Conservation (phyloP, 257 asterid genomes). For the Penstemon davidsonii region DNA sequence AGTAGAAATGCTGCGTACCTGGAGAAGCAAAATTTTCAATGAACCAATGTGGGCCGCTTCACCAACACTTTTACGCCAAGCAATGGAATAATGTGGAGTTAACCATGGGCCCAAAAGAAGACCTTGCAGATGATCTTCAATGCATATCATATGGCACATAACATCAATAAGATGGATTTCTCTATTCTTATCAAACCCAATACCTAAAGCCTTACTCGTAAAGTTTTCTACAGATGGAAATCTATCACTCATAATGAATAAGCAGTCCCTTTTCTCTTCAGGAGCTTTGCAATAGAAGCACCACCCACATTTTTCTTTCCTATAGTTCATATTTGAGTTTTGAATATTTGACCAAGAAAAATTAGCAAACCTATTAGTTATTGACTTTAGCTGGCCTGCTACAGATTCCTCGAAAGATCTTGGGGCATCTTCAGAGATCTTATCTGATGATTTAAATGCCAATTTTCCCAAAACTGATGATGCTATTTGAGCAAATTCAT, state of each 20-base stretch:
- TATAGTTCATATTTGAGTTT: constrained; percentile 32
- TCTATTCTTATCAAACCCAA: constrained; percentile 38
- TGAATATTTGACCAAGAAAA: constrained; percentile 73
- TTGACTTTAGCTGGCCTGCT: constrained; percentile 66
- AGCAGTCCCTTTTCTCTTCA: constrained; percentile 71
- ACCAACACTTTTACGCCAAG: constrained; percentile 66
- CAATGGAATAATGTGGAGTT: constrained; percentile 62
- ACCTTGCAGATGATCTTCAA: constrained; percentile 82
- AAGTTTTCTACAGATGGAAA: constrained; percentile 54
- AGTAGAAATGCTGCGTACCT: constrained; percentile 44
- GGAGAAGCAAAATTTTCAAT: constrained; percentile 55
- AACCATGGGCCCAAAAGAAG: constrained; percentile 94
- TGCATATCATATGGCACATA: constrained; percentile 64
- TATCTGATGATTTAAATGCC: constrained; percentile 49
- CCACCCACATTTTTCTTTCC: constrained; percentile 95
- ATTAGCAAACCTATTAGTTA: constrained; percentile 51
- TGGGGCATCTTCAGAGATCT: constrained; percentile 44
- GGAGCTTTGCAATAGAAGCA: constrained; percentile 75
- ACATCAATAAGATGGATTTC: constrained; percentile 76
- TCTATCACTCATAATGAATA: constrained; percentile 50
- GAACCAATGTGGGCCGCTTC: constrained; percentile 45
- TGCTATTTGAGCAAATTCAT: constrained; percentile 71
- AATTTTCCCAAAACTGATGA: constrained; percentile 55
- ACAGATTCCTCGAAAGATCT: constrained; percentile 60
- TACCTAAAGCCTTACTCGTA: constrained; percentile 56